A percentile compares a stretch with the other conserved stretches of the same genome.
Conservation (phyloP, 257 asterid genomes). For the Plantago elongata region DNA sequence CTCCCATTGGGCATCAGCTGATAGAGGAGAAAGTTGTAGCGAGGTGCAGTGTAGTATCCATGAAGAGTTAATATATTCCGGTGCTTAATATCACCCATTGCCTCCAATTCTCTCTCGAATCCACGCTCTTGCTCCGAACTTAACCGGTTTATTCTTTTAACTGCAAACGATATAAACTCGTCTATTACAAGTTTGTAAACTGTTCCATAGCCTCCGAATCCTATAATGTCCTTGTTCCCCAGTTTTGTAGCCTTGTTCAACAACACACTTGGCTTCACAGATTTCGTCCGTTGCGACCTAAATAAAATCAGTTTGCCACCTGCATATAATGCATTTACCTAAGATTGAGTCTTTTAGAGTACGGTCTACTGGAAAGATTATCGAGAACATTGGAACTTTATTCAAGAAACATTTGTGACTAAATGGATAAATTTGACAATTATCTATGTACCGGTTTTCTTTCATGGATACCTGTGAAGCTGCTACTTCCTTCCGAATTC, state of each 20-base stretch:
- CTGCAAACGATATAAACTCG: constrained; percentile 53
- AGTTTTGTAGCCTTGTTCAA: constrained; percentile 65
- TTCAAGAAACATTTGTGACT: neutral
- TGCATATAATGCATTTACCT: constrained; percentile 14
- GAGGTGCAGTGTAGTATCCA: constrained; percentile 74
- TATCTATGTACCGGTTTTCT: neutral
- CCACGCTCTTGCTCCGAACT: constrained; percentile 68
- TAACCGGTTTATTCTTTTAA: constrained; percentile 52
- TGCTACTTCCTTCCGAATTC: constrained; percentile 30
- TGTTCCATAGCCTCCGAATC: constrained; percentile 86
- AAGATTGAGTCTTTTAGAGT: too few relatives aligned
- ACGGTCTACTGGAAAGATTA: too few relatives aligned
- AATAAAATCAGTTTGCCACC: constrained; percentile 89
- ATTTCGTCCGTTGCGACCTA: constrained; percentile 43
- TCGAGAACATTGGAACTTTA: too few relatives aligned
- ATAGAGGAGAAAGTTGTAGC: constrained; percentile 78
- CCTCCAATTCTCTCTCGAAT: constrained; percentile 78
- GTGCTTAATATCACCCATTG: constrained; percentile 89
- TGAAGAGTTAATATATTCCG: constrained; percentile 74
- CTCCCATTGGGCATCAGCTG: constrained; percentile 87
- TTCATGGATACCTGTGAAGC: constrained; percentile 37
- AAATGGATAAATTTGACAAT: neutral
- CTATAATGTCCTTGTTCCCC: constrained; percentile 76
- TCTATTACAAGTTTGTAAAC: constrained; percentile 61
- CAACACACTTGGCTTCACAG: constrained; percentile 37